Percentiles rank a stretch among this genome's conserved stretches.
Evolutionary conservation across 2,329 filamentous ascomycete genomes (phyloP).

Genomic region (Cordyceps pruinosa): DNA sequence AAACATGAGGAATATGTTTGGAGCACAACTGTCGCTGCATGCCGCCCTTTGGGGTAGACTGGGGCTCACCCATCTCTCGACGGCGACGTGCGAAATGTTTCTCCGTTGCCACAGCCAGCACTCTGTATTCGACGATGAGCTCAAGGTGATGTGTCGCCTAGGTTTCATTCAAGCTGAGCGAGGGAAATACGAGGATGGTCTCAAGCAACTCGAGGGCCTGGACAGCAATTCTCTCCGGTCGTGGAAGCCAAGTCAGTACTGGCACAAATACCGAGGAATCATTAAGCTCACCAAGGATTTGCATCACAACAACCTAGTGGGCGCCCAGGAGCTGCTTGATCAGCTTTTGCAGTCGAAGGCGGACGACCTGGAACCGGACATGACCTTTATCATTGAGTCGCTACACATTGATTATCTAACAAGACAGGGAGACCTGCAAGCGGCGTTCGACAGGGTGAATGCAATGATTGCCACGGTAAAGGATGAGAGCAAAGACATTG

Average conservation of each 20-base stretch:
- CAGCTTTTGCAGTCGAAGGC: slow-evolving; percentile 45
- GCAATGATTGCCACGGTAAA: slow-evolving; percentile 33
- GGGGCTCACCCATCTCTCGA: slow-evolving; percentile 51
- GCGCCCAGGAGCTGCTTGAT: slow-evolving; percentile 42
- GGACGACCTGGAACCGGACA: slow-evolving; percentile 46
- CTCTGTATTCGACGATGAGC: slow-evolving; percentile 63
- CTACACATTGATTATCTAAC: slow-evolving; percentile 46
- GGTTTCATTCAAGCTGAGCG: slow-evolving; percentile 53
- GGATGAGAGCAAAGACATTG: slow-evolving; percentile 46
- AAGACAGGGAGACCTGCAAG: slow-evolving; percentile 40
- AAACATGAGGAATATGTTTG: slow-evolving; percentile 65
- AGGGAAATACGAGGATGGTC: slow-evolving; percentile 66
- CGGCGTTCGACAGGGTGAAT: slow-evolving; percentile 43
- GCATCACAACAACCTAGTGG: slow-evolving; percentile 46
- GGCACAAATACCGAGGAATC: slow-evolving; percentile 59
- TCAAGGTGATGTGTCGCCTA: slow-evolving; percentile 66
- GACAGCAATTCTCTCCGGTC: slow-evolving; percentile 58
- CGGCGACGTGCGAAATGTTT: slow-evolving; percentile 64
- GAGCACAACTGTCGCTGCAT: slow-evolving; percentile 64
- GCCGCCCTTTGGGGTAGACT: slow-evolving; percentile 71
- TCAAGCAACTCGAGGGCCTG: slow-evolving; percentile 34
- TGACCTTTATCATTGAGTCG: slow-evolving; percentile 43
- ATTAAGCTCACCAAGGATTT: slow-evolving; percentile 59
- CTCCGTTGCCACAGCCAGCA: slow-evolving; percentile 60
- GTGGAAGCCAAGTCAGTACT: slow-evolving; percentile 71